Percentiles rank a stretch among this genome's conserved stretches.
These are phyloP conservation scores for Rosa persica DNA, from an alignment of 306 rosid genomes.

Conservation along the genomic window DNA sequence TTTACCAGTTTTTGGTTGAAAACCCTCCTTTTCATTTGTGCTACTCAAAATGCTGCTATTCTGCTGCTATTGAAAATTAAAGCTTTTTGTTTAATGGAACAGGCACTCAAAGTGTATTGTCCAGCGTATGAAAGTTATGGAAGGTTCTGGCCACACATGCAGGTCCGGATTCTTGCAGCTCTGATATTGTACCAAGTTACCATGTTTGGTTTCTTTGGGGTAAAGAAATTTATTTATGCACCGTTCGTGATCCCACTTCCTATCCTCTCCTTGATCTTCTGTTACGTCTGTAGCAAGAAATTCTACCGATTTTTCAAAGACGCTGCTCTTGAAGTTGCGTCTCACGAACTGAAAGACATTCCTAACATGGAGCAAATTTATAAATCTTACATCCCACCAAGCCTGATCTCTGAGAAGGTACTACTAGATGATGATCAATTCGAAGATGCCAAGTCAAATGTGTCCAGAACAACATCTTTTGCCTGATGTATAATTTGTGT, in stretches of 20 bases:
- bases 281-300: slow-evolving; percentile 50
- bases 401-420: slow-evolving; percentile 69
- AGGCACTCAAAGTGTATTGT: slow-evolving; percentile 90
- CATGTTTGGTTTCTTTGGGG: slow-evolving; percentile 76
- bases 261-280: slow-evolving; percentile 51
- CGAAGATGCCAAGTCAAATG: slow-evolving; percentile 76
- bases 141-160: slow-evolving; percentile 93
- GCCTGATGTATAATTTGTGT: slow-evolving; percentile 33
- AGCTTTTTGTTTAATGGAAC: slow-evolving; percentile 16
- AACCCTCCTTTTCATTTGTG: neutral
- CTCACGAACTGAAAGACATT: slow-evolving; percentile 42
- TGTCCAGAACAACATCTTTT: slow-evolving; percentile 49
- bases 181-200: slow-evolving; percentile 74
- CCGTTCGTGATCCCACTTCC: slow-evolving; percentile 65
- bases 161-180: slow-evolving; percentile 64
- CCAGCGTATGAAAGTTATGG: slow-evolving; percentile 91
- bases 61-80: neutral
- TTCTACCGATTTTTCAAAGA: slow-evolving; percentile 61
- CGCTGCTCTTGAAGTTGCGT: slow-evolving; percentile 62
- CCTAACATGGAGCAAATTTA: slow-evolving; percentile 73
- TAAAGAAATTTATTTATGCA: slow-evolving; percentile 47
- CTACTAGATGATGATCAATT: slow-evolving; percentile 49
- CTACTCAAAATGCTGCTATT: neutral
- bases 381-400: slow-evolving; percentile 65
- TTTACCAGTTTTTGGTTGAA: neutral